Evolutionary conservation across 345 rosid genomes (phyloP).

Genomic region (Aurinia saxatilis): DNA sequence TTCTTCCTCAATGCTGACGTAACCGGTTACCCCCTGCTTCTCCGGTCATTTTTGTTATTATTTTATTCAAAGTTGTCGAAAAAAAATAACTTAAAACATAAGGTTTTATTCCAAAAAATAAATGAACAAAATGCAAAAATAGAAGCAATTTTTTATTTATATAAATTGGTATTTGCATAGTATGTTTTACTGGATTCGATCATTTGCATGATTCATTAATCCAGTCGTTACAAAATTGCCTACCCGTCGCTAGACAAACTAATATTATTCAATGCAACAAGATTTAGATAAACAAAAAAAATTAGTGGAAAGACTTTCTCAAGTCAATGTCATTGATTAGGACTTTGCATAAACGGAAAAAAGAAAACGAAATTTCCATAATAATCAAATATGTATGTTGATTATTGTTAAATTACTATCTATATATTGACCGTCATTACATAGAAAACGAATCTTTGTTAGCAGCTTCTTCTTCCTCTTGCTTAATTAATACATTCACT

Average conservation of each 20-base stretch:
- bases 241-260: too few relatives aligned
- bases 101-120: too few relatives aligned
- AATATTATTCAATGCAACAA: constrained; percentile 3
- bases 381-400: neutral
- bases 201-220: too few relatives aligned
- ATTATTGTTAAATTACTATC: neutral
- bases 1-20: constrained; percentile 22
- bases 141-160: too few relatives aligned
- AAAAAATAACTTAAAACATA: too few relatives aligned
- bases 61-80: too few relatives aligned
- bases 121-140: too few relatives aligned
- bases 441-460: neutral
- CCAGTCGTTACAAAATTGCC: too few relatives aligned
- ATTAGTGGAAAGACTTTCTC: neutral
- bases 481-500: too few relatives aligned
- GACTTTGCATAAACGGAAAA: neutral
- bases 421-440: neutral
- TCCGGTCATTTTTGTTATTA: constrained; percentile 16
- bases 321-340: constrained; percentile 18
- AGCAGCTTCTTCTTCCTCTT: constrained; percentile 5
- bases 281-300: neutral
- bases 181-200: too few relatives aligned
- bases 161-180: too few relatives aligned
- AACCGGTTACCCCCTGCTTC: constrained; percentile 18
- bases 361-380: neutral